Conservation (phyloP, 2,329 filamentous ascomycete genomes). For the Fusarium drepaniforme region DNA sequence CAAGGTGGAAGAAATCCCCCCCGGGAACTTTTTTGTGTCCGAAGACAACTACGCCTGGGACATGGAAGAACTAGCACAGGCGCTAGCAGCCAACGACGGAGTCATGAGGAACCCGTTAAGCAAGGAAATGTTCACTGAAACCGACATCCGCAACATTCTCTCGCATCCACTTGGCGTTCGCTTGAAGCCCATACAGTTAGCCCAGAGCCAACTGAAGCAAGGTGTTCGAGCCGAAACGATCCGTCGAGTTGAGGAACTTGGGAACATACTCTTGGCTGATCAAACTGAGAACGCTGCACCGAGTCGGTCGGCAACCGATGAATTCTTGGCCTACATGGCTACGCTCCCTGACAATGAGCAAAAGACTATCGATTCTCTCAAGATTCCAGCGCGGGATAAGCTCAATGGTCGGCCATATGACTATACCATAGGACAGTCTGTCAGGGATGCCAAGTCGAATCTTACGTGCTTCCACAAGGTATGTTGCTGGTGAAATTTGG, state of each 20-base stretch:
- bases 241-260: not conserved
- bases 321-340: conserved; percentile 2
- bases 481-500: not conserved
- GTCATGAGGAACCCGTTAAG: conserved; percentile 5
- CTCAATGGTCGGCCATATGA: conserved; percentile 2
- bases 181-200: conserved; percentile 1
- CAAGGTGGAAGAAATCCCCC: not conserved
- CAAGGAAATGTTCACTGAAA: conserved; percentile 5
- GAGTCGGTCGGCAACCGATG: conserved; percentile 4
- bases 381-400: conserved; percentile 1
- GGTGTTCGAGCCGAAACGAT: not conserved
- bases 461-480: conserved; percentile 1
- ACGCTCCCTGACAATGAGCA: not conserved
- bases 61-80: not conserved
- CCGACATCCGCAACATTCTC: not conserved
- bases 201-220: conserved; percentile 6
- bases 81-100: not conserved
- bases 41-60: conserved; percentile 3
- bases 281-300: not conserved
- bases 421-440: conserved; percentile 5
- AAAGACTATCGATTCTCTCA: conserved; percentile 5
- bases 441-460: conserved; percentile 1
- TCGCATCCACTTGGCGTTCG: not conserved
- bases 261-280: conserved; percentile 1
- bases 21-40: not conserved